Percentiles rank a stretch among this genome's conserved stretches.
These are phyloP conservation scores for Nothophaeocryptopus gaeumannii DNA, from an alignment of 2,329 filamentous ascomycete genomes.

Conservation along the genomic window DNA sequence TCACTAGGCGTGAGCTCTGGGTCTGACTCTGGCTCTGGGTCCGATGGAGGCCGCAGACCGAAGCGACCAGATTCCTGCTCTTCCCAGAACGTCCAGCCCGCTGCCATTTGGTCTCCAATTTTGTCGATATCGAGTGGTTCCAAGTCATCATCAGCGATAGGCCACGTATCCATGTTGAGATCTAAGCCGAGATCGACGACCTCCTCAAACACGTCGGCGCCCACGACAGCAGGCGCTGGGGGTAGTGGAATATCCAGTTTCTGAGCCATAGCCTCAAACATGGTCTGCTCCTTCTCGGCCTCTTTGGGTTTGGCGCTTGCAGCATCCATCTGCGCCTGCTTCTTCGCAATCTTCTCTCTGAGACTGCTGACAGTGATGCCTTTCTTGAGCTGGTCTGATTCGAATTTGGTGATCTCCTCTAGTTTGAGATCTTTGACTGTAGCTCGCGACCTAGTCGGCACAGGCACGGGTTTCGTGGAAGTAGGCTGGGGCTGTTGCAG, in stretches of 20 bases:
- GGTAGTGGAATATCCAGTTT: constrained; percentile 25
- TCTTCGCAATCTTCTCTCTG: constrained; percentile 21
- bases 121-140: neutral
- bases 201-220: constrained; percentile 4
- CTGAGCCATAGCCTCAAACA: constrained; percentile 31
- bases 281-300: constrained; percentile 27
- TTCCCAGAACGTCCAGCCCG: neutral
- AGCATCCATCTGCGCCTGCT: constrained; percentile 17
- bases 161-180: neutral
- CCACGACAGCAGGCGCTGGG: constrained; percentile 2
- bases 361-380: constrained; percentile 10
- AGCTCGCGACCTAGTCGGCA: constrained; percentile 13
- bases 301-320: constrained; percentile 18
- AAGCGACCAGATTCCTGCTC: neutral
- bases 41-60: constrained; percentile 19
- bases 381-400: constrained; percentile 12
- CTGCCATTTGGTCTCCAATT: neutral
- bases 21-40: constrained; percentile 11
- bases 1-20: constrained; percentile 31
- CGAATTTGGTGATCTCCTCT: constrained; percentile 17
- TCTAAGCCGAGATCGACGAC: constrained; percentile 10
- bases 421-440: constrained; percentile 17
- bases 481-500: constrained; percentile 28
- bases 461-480: constrained; percentile 1
- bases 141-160: neutral